Percentiles rank a stretch among this genome's conserved stretches.
Evolutionary conservation across 2,329 filamentous ascomycete species (phyloP).

Genomic region (Paecilomyces niveus): DNA sequence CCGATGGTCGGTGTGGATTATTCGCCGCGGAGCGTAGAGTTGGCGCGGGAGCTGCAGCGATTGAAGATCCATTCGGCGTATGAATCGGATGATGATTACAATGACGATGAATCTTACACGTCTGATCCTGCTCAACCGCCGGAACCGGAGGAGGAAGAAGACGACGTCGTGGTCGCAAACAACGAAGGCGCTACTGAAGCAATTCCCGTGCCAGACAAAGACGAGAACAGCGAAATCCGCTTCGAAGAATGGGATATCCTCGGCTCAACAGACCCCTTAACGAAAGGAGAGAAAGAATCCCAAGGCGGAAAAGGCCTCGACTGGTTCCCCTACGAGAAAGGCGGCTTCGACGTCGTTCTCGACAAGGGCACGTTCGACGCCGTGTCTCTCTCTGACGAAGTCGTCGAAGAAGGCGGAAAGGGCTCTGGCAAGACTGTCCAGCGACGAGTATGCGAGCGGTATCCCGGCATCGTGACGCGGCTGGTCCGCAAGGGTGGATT

Average conservation of each 20-base stretch:
- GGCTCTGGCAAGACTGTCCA: conserved; percentile 14
- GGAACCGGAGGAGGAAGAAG: conserved; percentile 9
- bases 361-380: conserved; percentile 99
- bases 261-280: conserved; percentile 21
- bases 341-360: conserved; percentile 81
- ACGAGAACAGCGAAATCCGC: conserved; percentile 22
- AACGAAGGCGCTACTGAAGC: conserved; percentile 3
- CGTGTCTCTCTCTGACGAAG: conserved; percentile 58
- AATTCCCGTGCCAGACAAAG: conserved; percentile 4
- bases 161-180: conserved; percentile 12
- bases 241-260: conserved; percentile 63
- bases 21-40: conserved; percentile 62
- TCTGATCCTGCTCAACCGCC: background rate
- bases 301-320: conserved; percentile 12
- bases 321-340: conserved; percentile 33
- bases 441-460: conserved; percentile 64
- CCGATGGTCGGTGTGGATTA: conserved; percentile 85
- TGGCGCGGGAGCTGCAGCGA: conserved; percentile 60
- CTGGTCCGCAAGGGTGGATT: conserved; percentile 66
- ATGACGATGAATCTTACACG: conserved; percentile 55
- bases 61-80: conserved; percentile 28
- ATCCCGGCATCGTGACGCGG: conserved; percentile 59
- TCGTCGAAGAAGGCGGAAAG: conserved; percentile 18
- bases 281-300: conserved; percentile 26
- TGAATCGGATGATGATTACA: conserved; percentile 49